phyloP scores from a whole-genome alignment of 768 basidiomycete genomes.

The Leccinum incarnatum region DNA sequence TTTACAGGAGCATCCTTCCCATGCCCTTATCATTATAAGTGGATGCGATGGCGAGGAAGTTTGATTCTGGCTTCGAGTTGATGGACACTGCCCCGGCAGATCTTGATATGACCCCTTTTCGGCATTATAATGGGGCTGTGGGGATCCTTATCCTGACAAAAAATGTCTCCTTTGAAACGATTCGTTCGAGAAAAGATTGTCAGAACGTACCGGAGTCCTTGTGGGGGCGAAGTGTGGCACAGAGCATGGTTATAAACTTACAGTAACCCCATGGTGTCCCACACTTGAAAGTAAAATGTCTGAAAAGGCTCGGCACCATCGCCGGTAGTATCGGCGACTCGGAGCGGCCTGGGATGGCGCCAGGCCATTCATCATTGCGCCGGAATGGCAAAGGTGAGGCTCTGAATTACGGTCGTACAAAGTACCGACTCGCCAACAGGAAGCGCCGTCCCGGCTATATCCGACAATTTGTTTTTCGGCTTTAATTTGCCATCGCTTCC shows the following conservation, averaged over 20 bases:
- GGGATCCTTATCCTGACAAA: background rate
- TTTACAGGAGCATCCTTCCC: background rate
- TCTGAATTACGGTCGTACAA: background rate
- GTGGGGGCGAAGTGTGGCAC: background rate
- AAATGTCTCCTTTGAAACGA: background rate
- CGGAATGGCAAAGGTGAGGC: background rate
- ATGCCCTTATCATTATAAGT: conserved; percentile 7
- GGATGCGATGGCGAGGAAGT: background rate
- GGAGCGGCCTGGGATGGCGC: background rate
- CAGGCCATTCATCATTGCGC: background rate
- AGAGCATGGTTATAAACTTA: background rate
- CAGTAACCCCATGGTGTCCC: background rate
- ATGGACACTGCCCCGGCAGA: background rate
- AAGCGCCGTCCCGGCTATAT: background rate
- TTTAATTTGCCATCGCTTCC: background rate
- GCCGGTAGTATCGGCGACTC: background rate
- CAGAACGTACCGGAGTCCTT: background rate
- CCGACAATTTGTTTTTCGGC: background rate
- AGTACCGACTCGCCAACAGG: background rate
- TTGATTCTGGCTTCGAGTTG: background rate
- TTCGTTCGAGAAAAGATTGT: background rate
- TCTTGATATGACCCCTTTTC: background rate
- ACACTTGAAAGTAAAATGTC: background rate
- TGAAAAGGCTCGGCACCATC: background rate
- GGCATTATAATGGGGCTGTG: background rate